These are phyloP conservation scores for Russula sp. DNA, from an alignment of 768 basidiomycete genomes.

Conservation along the genomic window DNA sequence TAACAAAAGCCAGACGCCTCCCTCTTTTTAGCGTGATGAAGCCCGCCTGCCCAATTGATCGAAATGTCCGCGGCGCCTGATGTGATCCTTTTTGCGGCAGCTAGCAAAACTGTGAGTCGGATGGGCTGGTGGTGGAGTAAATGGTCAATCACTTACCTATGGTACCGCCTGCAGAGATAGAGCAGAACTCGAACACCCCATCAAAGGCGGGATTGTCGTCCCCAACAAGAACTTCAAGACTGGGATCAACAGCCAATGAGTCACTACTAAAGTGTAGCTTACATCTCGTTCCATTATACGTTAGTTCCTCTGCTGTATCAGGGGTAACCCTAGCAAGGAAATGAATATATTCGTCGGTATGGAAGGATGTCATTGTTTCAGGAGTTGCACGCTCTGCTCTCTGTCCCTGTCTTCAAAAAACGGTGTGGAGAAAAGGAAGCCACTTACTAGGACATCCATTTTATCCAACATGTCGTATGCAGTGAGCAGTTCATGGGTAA, in stretches of 20 bases:
- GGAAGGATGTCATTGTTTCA: slow-evolving; percentile 80
- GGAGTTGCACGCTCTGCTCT: slow-evolving; percentile 39
- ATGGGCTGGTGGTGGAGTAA: not conserved
- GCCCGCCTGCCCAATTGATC: slow-evolving; percentile 97
- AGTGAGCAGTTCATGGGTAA: slow-evolving; percentile 88
- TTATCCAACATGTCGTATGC: slow-evolving; percentile 92
- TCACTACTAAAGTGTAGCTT: slow-evolving; percentile 35
- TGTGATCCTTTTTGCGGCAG: slow-evolving; percentile 75
- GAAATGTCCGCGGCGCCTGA: slow-evolving; percentile 77
- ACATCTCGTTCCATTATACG: slow-evolving; percentile 85
- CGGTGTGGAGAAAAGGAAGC: not conserved
- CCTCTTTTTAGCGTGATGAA: slow-evolving; percentile 99
- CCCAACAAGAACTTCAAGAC: slow-evolving; percentile 54
- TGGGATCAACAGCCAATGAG: not conserved
- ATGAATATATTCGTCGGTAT: slow-evolving; percentile 97
- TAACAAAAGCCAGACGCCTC: slow-evolving; percentile 99
- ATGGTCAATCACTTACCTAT: slow-evolving; percentile 47
- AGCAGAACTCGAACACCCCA: slow-evolving; percentile 94
- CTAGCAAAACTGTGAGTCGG: slow-evolving; percentile 39
- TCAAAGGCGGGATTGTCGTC: slow-evolving; percentile 98
- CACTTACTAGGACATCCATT: slow-evolving; percentile 85
- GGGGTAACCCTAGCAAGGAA: slow-evolving; percentile 87
- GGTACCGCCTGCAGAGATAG: slow-evolving; percentile 94
- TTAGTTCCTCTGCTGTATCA: slow-evolving; percentile 84
- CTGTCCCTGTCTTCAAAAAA: slow-evolving; percentile 26